Base-by-base conservation (phyloP, 2,329 filamentous ascomycete species). In the Cercospora janseana region DNA sequence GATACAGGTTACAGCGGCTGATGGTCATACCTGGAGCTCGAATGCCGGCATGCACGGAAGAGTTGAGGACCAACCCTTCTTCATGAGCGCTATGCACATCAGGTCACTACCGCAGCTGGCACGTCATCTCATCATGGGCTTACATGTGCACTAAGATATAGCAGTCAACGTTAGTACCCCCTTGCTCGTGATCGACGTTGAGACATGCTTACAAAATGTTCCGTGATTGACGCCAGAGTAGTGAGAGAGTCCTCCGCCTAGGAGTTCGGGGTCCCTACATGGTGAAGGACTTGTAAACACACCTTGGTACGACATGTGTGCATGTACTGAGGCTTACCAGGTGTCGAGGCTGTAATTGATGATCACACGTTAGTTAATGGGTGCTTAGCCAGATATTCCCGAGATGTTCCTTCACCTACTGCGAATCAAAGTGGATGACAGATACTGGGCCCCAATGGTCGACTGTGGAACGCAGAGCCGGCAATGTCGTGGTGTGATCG, bases 211-310 rank as follows among this genome's bases (percentile, higher is more conserved):
- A 38, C 34, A 23, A n/a, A 58, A 83, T 0, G 80, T 83, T 28
- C 80, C 80, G 59, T 83, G 80, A 50, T 82, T 83, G 2, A 81
- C 66, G n/a, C 71, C 72, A 3, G 79, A 79, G 56, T 83, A 82
- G 55, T 81, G 74, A 4, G 78, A 80, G n/a, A 82, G 72, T 0
- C 78, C 78, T 16, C 79, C 79, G 9, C 79, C 77, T 3, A 81
- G 60, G 0, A 80, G 76, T 29, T 75, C 63, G 2, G 77, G 78
- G 63, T 79, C 73, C 77, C 78, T 43, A 28, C n/a, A 24, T 16
- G 12, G 6, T 43, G 7, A 9, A 9, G 16, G 16, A 18, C 16
- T 18, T 4, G 16, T 38, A 6, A 38, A 21, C 34, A 12, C 20
- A 21, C 18, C 20, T 6, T n/a, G n/a, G 8, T 12, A 3, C 34